A percentile compares a stretch with the other conserved stretches of the same genome.
Evolutionary conservation across 2,329 filamentous ascomycete species (phyloP).

Genomic region (Capronia epimyces): DNA sequence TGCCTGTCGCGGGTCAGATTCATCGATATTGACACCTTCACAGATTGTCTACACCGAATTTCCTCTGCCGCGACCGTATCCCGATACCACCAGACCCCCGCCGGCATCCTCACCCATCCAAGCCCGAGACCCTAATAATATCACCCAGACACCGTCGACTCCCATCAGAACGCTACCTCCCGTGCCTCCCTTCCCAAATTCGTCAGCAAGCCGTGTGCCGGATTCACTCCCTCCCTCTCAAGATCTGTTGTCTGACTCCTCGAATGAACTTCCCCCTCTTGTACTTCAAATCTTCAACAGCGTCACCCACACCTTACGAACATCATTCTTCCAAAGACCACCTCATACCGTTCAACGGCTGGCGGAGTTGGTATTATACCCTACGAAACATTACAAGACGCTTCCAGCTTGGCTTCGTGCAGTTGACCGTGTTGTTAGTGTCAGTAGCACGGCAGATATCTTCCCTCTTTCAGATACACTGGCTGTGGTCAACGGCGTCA

Average conservation of each 20-base stretch:
- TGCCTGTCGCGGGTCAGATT: not conserved
- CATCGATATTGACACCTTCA: conserved; percentile 3
- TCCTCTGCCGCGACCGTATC: conserved; percentile 56
- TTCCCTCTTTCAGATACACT: conserved; percentile 69
- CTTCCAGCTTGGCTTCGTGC: conserved; percentile 83
- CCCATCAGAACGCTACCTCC: conserved; percentile 35
- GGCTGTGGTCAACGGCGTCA: conserved; percentile 53
- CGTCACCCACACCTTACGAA: conserved; percentile 56
- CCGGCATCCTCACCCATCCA: conserved; percentile 31
- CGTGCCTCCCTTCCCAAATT: conserved; percentile 35
- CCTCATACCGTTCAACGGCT: conserved; percentile 92
- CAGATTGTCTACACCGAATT: conserved; percentile 74
- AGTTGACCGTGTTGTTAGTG: conserved; percentile 81
- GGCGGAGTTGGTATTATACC: conserved; percentile 74
- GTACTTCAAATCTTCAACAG: conserved; percentile 58
- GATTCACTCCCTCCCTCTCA: conserved; percentile 41
- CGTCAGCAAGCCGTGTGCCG: conserved; percentile 38
- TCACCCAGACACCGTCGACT: conserved; percentile 35
- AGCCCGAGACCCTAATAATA: conserved; percentile 30
- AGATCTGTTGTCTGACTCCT: conserved; percentile 38
- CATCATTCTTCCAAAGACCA: conserved; percentile 66
- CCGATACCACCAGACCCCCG: conserved; percentile 41
- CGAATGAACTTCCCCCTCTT: conserved; percentile 54
- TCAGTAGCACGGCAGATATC: conserved; percentile 71
- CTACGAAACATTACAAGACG: conserved; percentile 71